phyloP scores from a whole-genome alignment of 441 rosid species.

The Adansonia grandidieri region DNA sequence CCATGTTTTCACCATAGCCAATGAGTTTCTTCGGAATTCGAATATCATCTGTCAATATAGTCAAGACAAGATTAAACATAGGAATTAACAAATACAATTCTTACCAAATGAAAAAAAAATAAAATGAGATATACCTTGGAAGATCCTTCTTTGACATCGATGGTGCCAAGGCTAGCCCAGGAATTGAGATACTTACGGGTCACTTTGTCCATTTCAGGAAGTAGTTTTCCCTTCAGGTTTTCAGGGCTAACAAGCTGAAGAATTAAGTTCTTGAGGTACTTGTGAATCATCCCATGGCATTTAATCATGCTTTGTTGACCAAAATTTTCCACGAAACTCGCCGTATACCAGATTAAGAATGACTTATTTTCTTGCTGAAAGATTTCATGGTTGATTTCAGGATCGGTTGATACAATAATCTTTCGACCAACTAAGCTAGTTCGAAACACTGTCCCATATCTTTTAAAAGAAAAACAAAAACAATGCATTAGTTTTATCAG shows the following conservation, averaged over 20 bases:
- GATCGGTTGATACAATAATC: conserved; percentile 28
- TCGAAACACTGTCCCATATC: conserved; percentile 30
- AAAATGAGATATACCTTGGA: background rate
- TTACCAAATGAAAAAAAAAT: no score
- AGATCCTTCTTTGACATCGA: conserved; percentile 4
- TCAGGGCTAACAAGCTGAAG: conserved; percentile 24
- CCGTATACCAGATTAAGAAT: conserved; percentile 26
- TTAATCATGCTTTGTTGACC: background rate
- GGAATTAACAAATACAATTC: no score
- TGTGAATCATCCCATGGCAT: conserved; percentile 16
- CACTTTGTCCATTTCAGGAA: conserved; percentile 21
- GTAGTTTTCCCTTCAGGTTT: conserved; percentile 20
- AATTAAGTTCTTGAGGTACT: conserved; percentile 29
- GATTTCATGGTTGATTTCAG: conserved; percentile 14
- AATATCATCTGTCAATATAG: conserved; percentile 25
- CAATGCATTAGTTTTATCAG: no score
- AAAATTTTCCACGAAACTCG: conserved; percentile 27
- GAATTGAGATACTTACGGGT: background rate
- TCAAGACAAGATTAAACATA: background rate
- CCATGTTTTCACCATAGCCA: conserved; percentile 9
- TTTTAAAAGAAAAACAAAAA: background rate
- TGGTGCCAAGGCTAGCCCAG: conserved; percentile 16
- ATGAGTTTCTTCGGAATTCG: conserved; percentile 16
- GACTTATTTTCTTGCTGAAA: conserved; percentile 29
- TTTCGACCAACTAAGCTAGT: conserved; percentile 28